These are phyloP conservation scores for Penicillium manginii DNA, from an alignment of 495 filamentous ascomycete genomes.

Conservation along the genomic window DNA sequence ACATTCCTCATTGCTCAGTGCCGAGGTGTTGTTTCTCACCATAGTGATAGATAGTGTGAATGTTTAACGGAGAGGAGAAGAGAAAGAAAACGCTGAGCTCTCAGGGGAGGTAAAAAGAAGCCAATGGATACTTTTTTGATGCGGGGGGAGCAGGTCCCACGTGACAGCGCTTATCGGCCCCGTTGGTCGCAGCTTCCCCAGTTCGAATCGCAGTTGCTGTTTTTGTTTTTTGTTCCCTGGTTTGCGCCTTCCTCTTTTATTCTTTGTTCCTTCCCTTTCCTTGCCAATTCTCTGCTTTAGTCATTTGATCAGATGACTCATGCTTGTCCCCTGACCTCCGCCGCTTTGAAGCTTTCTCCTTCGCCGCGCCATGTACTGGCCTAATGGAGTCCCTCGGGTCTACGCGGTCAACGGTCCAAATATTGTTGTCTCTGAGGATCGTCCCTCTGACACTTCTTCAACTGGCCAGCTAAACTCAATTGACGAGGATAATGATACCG, in stretches of 20 bases:
- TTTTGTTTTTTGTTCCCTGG: no score
- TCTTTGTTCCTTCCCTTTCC: constrained; percentile 3
- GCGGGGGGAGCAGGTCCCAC: constrained; percentile 34
- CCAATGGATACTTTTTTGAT: constrained; percentile 12
- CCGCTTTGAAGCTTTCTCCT: constrained; percentile 7
- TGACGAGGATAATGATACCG: constrained; percentile 7
- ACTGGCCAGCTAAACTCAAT: constrained; percentile 6
- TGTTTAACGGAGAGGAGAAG: background rate
- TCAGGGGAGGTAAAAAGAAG: constrained; percentile 21
- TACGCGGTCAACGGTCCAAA: constrained; percentile 73
- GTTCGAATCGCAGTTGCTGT: background rate
- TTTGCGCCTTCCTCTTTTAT: constrained; percentile 8
- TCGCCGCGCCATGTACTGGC: constrained; percentile 88
- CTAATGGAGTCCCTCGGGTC: constrained; percentile 85
- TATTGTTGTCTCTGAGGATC: constrained; percentile 41
- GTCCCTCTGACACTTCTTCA: background rate
- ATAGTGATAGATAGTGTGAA: background rate
- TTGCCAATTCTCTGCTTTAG: no score
- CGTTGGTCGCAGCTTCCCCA: constrained; percentile 24
- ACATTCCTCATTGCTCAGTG: background rate
- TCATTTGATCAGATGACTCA: constrained; percentile 40
- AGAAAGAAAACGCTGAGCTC: constrained; percentile 5
- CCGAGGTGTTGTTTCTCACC: background rate
- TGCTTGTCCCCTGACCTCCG: constrained; percentile 30
- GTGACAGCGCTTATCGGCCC: constrained; percentile 35